phyloP scores from a whole-genome alignment of 2,329 filamentous ascomycete genomes.

The Magnaporthiopsis poae region DNA sequence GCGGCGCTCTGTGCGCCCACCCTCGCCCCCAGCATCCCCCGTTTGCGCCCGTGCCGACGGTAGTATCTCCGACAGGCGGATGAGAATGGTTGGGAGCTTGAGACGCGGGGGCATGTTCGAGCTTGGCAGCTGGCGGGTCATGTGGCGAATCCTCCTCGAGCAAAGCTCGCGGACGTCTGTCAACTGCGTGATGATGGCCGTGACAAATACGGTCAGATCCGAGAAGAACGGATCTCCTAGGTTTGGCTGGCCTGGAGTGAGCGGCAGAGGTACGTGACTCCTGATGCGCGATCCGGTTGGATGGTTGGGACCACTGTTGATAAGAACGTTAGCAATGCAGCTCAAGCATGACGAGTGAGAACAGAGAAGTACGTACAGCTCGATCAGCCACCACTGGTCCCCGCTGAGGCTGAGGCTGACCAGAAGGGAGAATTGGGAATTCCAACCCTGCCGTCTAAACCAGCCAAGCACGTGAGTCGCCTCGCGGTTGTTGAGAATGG shows the following conservation, averaged over 20 bases:
- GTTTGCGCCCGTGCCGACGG: slow-evolving; percentile 14
- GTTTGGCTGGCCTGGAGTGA: slow-evolving; percentile 30
- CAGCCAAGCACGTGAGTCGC: slow-evolving; percentile 53
- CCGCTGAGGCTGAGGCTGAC: slow-evolving; percentile 61
- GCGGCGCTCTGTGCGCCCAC: background rate
- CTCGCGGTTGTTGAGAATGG: slow-evolving; percentile 52
- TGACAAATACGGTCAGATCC: slow-evolving; percentile 39
- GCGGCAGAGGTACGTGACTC: slow-evolving; percentile 13
- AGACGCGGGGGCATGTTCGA: slow-evolving; percentile 32
- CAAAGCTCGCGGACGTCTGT: slow-evolving; percentile 40
- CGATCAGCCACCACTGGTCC: slow-evolving; percentile 70
- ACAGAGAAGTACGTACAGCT: slow-evolving; percentile 38
- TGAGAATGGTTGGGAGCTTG: slow-evolving; percentile 36
- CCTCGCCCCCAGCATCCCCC: background rate
- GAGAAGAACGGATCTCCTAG: slow-evolving; percentile 42
- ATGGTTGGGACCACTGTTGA: background rate
- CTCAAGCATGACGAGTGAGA: background rate
- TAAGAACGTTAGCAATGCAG: slow-evolving; percentile 10
- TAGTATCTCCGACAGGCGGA: slow-evolving; percentile 38
- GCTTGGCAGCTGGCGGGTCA: slow-evolving; percentile 23
- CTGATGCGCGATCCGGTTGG: slow-evolving; percentile 13
- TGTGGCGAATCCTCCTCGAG: slow-evolving; percentile 32
- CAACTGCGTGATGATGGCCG: slow-evolving; percentile 41
- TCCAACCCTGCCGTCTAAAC: slow-evolving; percentile 65
- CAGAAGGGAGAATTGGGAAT: slow-evolving; percentile 60